These are phyloP conservation scores for Escallonia herrerae DNA, from an alignment of 129 eudicot genomes.

Conservation along the genomic window DNA sequence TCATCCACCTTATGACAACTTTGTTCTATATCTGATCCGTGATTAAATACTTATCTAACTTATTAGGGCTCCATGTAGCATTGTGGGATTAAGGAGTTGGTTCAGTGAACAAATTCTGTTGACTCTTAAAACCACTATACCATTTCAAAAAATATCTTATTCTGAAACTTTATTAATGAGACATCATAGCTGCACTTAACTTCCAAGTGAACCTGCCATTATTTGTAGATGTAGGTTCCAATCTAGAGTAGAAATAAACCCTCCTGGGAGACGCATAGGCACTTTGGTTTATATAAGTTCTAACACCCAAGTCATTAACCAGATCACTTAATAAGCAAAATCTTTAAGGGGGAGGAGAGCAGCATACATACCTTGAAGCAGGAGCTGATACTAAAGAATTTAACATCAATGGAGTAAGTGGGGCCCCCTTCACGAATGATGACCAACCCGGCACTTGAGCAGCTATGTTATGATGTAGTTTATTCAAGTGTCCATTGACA, in stretches of 20 bases:
- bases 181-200: too few relatives aligned
- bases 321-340: background rate
- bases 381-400: conserved; percentile 81
- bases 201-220: background rate
- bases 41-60: too few relatives aligned
- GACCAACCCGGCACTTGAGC: conserved; percentile 90
- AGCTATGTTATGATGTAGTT: conserved; percentile 60
- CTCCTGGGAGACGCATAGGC: background rate
- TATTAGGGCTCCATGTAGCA: too few relatives aligned
- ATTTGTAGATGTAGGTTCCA: background rate
- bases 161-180: too few relatives aligned
- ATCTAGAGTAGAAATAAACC: background rate
- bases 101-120: background rate
- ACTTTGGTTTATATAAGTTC: background rate
- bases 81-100: background rate
- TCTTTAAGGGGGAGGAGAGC: background rate
- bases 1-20: too few relatives aligned
- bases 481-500: conserved; percentile 56
- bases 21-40: too few relatives aligned
- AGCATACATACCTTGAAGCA: conserved; percentile 75
- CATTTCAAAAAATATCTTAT: too few relatives aligned
- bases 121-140: too few relatives aligned
- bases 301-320: background rate
- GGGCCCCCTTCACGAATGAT: conserved; percentile 78
- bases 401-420: conserved; percentile 49